Percentiles rank a stretch among this genome's conserved stretches.
Evolutionary conservation across 2,329 filamentous ascomycete species (phyloP).

Genomic region (Eurotiales sp.): DNA sequence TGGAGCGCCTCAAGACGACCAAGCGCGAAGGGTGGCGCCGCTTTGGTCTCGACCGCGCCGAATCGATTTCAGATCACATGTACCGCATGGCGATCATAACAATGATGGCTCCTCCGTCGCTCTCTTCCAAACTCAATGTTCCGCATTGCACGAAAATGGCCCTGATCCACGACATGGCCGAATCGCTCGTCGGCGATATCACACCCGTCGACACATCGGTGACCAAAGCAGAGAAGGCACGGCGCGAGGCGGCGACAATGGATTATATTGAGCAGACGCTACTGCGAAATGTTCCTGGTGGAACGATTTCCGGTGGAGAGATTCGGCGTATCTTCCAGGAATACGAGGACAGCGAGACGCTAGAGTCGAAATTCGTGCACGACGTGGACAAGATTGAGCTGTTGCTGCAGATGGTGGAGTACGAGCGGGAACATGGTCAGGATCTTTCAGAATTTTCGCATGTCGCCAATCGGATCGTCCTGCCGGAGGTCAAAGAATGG

Average conservation of each 20-base stretch:
- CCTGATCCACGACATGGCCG: conserved; percentile 95
- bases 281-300: conserved; percentile 71
- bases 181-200: conserved; percentile 91
- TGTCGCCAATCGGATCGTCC: conserved; percentile 67
- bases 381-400: conserved; percentile 98
- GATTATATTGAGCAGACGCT: conserved; percentile 75
- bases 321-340: conserved; percentile 86
- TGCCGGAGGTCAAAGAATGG: conserved; percentile 79
- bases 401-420: conserved; percentile 92
- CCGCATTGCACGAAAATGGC: conserved; percentile 90
- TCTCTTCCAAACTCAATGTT: conserved; percentile 70
- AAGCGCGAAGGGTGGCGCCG: conserved; percentile 94
- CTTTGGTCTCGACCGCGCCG: conserved; percentile 71
- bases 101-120: conserved; percentile 77
- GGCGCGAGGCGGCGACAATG: conserved; percentile 86
- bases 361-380: conserved; percentile 86
- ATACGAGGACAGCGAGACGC: conserved; percentile 82
- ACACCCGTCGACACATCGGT: conserved; percentile 81
- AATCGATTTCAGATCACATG: conserved; percentile 98
- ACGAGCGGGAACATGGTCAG: conserved; percentile 69
- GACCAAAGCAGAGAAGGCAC: conserved; percentile 79
- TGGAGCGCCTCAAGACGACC: conserved; percentile 91
- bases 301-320: conserved; percentile 59
- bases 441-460: conserved; percentile 85
- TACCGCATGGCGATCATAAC: conserved; percentile 98